Conservation (phyloP, 768 basidiomycete species). For the Lentinus brumalis region DNA sequence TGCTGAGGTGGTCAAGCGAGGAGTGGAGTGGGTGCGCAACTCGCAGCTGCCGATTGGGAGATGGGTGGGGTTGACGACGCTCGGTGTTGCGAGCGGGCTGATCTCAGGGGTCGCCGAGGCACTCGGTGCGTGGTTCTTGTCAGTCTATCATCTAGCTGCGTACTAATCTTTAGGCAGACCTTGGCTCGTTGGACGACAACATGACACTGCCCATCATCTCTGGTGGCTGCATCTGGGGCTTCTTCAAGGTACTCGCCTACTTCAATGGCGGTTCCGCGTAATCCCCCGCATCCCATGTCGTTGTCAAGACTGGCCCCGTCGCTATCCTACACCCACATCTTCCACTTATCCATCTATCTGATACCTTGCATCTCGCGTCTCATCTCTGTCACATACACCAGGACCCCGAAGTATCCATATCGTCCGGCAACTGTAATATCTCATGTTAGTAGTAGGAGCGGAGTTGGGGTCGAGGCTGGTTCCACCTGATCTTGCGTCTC, state of each 20-base stretch:
- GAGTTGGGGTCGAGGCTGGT: no score
- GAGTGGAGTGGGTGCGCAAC: conserved; percentile 23
- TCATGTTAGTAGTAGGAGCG: no score
- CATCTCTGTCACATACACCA: no score
- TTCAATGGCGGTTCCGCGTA: conserved; percentile 16
- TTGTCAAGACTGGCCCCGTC: no score
- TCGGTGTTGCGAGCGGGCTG: conserved; percentile 69
- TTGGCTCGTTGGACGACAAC: conserved; percentile 87
- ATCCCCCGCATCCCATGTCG: no score
- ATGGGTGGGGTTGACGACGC: conserved; percentile 52
- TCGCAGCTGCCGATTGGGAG: conserved; percentile 37
- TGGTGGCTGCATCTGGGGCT: conserved; percentile 67
- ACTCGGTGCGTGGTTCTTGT: conserved; percentile 58
- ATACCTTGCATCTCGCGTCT: no score
- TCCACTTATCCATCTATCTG: no score
- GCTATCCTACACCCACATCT: no score
- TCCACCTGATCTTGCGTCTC: no score
- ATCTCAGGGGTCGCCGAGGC: conserved; percentile 89
- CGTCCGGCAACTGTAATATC: no score
- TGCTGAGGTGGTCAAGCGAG: conserved; percentile 29
- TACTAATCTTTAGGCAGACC: conserved; percentile 48
- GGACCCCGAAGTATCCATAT: no score
- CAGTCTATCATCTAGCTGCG: conserved; percentile 5
- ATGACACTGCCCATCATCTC: conserved; percentile 87
- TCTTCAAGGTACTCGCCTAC: conserved; percentile 46